A percentile compares a stretch with the other conserved stretches of the same genome.
Conservation (phyloP, 768 basidiomycete species). For the Lentinula lateritia region DNA sequence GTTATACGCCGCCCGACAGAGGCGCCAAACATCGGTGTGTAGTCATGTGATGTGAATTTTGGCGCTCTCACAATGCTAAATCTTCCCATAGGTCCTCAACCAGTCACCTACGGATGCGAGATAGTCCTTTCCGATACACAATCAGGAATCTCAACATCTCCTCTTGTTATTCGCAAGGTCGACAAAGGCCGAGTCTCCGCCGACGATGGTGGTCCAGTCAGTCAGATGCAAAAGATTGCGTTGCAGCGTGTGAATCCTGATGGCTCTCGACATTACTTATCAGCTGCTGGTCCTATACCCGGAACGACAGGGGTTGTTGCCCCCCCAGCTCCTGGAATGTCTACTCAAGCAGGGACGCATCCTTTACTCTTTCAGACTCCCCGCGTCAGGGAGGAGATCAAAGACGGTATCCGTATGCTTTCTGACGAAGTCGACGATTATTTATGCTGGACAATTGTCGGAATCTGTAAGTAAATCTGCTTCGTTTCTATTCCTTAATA, state of each 20-base stretch:
- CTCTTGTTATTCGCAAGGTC: slow-evolving; percentile 86
- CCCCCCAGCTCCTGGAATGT: slow-evolving; percentile 70
- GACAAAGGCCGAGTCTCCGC: slow-evolving; percentile 83
- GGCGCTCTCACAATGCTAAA: slow-evolving; percentile 32
- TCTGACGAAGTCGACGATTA: slow-evolving; percentile 93
- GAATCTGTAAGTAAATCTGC: slow-evolving; percentile 66
- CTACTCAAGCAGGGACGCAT: slow-evolving; percentile 75
- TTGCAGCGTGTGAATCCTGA: slow-evolving; percentile 78
- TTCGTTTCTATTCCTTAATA: slow-evolving; percentile 6
- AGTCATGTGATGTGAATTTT: slow-evolving; percentile 46
- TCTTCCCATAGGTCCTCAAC: slow-evolving; percentile 57
- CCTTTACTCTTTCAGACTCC: slow-evolving; percentile 76
- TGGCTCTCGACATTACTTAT: slow-evolving; percentile 82
- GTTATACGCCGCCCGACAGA: slow-evolving; percentile 75
- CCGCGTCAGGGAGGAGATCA: slow-evolving; percentile 75
- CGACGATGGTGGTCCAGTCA: slow-evolving; percentile 90
- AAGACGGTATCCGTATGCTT: slow-evolving; percentile 68
- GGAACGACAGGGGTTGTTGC: slow-evolving; percentile 66
- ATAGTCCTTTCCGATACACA: slow-evolving; percentile 81
- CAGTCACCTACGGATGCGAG: slow-evolving; percentile 89
- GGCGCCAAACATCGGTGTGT: slow-evolving; percentile 58
- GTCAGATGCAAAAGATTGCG: slow-evolving; percentile 96
- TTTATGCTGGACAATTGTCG: slow-evolving; percentile 93
- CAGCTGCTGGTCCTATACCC: slow-evolving; percentile 80
- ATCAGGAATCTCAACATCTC: slow-evolving; percentile 81